Evolutionary conservation across 352 stramenopile genomes (phyloP).

Genomic region (Globisporangium rhizosaccharum): DNA sequence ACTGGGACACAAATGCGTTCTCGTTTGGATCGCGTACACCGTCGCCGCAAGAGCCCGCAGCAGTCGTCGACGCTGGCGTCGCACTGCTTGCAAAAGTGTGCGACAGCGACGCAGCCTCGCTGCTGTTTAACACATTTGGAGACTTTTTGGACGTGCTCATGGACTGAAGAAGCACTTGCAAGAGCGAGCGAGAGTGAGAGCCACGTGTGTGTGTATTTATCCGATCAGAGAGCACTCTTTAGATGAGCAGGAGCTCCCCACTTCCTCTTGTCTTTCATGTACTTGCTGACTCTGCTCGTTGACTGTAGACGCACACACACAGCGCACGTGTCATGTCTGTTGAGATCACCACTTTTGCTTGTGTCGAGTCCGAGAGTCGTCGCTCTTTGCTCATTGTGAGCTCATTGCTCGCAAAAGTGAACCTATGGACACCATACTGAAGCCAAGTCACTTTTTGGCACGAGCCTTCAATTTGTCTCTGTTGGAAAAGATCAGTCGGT

Average conservation of each 20-base stretch:
- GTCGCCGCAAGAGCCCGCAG: conserved; percentile 7
- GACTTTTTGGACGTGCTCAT: conserved; percentile 67
- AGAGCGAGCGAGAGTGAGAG: background rate
- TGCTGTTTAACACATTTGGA: conserved; percentile 65
- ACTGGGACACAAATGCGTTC: background rate
- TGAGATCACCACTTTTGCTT: background rate
- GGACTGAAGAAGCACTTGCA: conserved; percentile 10
- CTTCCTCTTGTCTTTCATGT: no score
- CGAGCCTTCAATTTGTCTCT: background rate
- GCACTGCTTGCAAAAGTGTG: conserved; percentile 49
- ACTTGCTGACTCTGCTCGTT: no score
- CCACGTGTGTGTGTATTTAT: conserved; percentile 1
- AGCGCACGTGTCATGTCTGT: no score
- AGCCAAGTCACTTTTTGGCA: background rate
- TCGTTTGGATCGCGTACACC: background rate
- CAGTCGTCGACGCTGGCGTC: conserved; percentile 39
- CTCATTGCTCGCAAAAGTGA: background rate
- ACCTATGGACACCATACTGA: background rate
- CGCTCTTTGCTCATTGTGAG: background rate
- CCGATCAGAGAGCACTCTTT: background rate
- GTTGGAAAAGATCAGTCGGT: background rate
- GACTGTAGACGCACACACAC: no score
- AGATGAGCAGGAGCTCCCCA: background rate
- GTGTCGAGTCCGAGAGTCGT: background rate
- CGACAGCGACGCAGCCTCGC: conserved; percentile 52